A percentile compares a stretch with the other conserved stretches of the same genome.
Evolutionary conservation across 148 eudicot species (phyloP).

Genomic region (Camellia sinensis): DNA sequence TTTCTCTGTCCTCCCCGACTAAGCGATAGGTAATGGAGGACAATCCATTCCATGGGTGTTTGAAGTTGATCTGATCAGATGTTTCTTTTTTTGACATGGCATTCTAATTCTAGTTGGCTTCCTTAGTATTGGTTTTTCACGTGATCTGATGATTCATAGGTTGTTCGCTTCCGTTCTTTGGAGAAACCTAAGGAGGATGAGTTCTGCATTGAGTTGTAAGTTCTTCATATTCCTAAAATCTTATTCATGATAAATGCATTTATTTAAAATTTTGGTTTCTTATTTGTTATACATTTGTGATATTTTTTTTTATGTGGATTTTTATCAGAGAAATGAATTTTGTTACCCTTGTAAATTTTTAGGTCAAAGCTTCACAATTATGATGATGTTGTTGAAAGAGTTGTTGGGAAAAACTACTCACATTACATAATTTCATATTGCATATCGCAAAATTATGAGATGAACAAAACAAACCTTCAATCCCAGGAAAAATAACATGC

Average conservation of each 20-base stretch:
- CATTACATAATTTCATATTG: too few relatives aligned
- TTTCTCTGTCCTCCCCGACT: not conserved
- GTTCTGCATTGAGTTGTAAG: slow-evolving; percentile 86
- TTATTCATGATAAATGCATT: not conserved
- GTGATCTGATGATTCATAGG: slow-evolving; percentile 28
- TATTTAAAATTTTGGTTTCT: not conserved
- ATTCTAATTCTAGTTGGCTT: not conserved
- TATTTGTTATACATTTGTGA: not conserved
- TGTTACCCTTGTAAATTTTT: slow-evolving; percentile 11
- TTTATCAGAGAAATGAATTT: not conserved
- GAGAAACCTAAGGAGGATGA: slow-evolving; percentile 91
- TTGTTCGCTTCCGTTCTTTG: slow-evolving; percentile 78
- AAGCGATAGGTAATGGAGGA: not conserved
- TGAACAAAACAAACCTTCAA: too few relatives aligned
- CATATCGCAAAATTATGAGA: too few relatives aligned
- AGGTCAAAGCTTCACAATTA: slow-evolving; percentile 80
- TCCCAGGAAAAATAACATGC: too few relatives aligned
- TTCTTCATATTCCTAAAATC: slow-evolving; percentile 15
- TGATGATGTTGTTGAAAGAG: slow-evolving; percentile 89
- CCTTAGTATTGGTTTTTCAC: not conserved
- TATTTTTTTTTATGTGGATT: not conserved
- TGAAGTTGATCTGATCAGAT: not conserved
- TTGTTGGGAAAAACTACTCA: too few relatives aligned
- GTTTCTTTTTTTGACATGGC: not conserved
- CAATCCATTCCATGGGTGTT: not conserved